Evolutionary conservation across 495 filamentous ascomycete species (phyloP), one percentile per base, ranked within the genome.

Genomic region (Aspergillus hancockii): DNA sequence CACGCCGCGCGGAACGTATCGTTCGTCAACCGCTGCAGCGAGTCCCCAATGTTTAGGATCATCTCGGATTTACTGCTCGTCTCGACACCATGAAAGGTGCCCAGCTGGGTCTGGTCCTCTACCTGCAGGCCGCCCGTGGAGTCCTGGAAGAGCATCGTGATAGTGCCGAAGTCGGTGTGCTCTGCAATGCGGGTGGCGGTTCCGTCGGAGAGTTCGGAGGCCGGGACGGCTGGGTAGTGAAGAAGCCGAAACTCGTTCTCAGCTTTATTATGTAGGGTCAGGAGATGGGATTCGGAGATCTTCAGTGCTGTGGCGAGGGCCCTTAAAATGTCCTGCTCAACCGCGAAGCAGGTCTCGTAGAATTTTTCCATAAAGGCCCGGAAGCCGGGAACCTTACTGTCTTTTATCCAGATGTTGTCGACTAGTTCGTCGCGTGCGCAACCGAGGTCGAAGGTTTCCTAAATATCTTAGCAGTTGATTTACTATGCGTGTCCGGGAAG

Each of bases 41-140:
- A 82, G 63, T 88, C 86, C 1, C 85, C 86, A 40, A 89, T 81
- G 64, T 88, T 89, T 52, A 90, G 75, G 12, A 88, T 83, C 34
- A 86, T 77, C 6, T 83, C 81, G 19, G 78, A 78, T 54, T 79
- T 68, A 19, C 81, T 64, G 0, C 77, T 76, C 16, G 74, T 61
- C n/a, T 69, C 82, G 31, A 78, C 66, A 10, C 81, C 67, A 3
- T 55, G 47, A 56, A 84, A 86, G 2, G 53, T 65, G 0, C 74
- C 77, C 19, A 49, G 40, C 0, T 67, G 59, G 9, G 57, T 47
- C 18, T 75, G 68, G 25, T 79, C 70, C 55, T 81, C 70, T 2
- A 81, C 63, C 56, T 83, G 73, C 0, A 83, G 55, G 0, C 81
- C 81, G 7, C 80, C 74, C 0, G 70, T 66, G 0, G 51, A 59